Percentiles rank a stretch among this genome's conserved stretches.
phyloP scores from a whole-genome alignment of 1,139 yeast genomes.

The Yamadazyma buinensis region DNA sequence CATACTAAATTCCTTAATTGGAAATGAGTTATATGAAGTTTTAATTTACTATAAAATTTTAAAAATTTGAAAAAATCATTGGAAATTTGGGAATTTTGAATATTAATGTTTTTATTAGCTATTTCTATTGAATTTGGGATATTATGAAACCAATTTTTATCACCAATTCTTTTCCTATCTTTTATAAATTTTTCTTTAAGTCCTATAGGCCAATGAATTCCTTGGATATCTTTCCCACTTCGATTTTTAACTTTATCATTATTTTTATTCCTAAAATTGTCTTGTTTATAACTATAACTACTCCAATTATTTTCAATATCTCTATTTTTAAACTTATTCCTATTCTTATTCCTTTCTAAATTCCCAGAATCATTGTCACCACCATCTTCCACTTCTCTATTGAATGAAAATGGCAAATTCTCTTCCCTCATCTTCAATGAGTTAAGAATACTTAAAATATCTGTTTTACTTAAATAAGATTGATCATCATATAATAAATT shows the following conservation, averaged over 20 bases:
- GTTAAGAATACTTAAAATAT: conserved; percentile 33
- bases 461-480: conserved; percentile 31
- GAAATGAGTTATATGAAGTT: conserved; percentile 52
- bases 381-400: conserved; percentile 15
- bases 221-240: conserved; percentile 27
- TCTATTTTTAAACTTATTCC: conserved; percentile 30
- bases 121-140: conserved; percentile 30
- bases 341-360: conserved; percentile 26
- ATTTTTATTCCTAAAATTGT: neutral
- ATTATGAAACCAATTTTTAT: conserved; percentile 37
- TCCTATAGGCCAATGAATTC: conserved; percentile 34
- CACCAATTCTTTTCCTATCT: conserved; percentile 35
- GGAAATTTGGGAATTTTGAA: conserved; percentile 17
- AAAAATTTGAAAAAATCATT: conserved; percentile 38
- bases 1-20: conserved; percentile 53
- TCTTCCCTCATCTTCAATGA: conserved; percentile 36
- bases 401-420: conserved; percentile 27
- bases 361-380: conserved; percentile 41
- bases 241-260: neutral
- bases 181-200: conserved; percentile 27
- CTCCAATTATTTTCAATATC: conserved; percentile 38
- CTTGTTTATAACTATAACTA: conserved; percentile 19
- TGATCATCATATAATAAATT: conserved; percentile 38
- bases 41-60: conserved; percentile 40
- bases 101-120: conserved; percentile 23